Evolutionary conservation across 768 basidiomycete species (phyloP), one percentile per base, ranked within the genome.

Genomic region (Fistulinella prunicolor): DNA sequence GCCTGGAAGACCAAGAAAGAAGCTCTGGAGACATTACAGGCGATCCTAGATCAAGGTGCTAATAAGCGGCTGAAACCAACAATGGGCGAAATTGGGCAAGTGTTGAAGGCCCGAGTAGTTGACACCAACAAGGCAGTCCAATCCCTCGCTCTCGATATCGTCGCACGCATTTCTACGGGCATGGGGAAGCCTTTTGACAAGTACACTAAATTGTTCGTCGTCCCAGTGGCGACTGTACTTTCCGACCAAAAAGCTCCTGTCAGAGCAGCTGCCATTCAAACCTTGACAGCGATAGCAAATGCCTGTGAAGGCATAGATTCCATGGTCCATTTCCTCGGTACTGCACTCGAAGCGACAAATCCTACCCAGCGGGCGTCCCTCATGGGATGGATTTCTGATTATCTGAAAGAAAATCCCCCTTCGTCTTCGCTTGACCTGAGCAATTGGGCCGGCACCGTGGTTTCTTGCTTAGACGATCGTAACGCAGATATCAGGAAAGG

Each of bases 1-100:
- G 85, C 92, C 0, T 99, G 95, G 95, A 98, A 98, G 72, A 83
- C 81, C 1, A 86, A 94, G 70, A 99, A 99, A 65, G 95, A 97
- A 60, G 94, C 90, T 3, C 74, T 98, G 49, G 96, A 98, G 66
- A 73, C 75, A 0, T 66, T 98, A 16, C 86, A 91, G 60, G 82
- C 80, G 0, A 78, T 92, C 49, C 70, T 99, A 28, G 94, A 98
- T 60, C 87, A 93, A 69, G 89, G 90, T 42, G 76, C 81, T 36
- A 98, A 98, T 66, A 95, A 95, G 60, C 83, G 96, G 14, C 65
- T 99, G 47, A 97, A 97, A 67, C 79, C 91, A 20, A 79, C 71
- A 9, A 91, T 99, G 85, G 91, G 93, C 42, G 96, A 99, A 59
- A 92, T 99, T 49, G 87, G 83, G 0, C 83, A 84, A 57, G 82